Conservation (phyloP, 306 rosid species). For the Citrullus amarus region DNA sequence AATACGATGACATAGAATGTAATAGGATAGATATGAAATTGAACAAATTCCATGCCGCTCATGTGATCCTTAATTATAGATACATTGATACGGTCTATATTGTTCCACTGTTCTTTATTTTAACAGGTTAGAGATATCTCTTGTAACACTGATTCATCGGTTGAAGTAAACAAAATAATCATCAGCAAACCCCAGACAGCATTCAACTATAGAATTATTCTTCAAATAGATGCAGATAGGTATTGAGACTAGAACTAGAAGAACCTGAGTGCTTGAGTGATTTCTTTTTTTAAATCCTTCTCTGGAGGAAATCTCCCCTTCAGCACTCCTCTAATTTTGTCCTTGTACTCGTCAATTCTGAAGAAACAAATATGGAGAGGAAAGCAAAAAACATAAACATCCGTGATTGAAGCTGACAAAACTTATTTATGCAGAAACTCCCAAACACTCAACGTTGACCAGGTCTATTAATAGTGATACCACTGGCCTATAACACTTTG, state of each 20-base stretch:
- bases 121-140: background rate
- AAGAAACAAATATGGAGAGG: slow-evolving; percentile 13
- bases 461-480: background rate
- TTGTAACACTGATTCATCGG: background rate
- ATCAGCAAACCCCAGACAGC: background rate
- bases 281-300: slow-evolving; percentile 77
- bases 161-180: background rate
- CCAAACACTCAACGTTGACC: background rate
- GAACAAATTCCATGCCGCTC: background rate
- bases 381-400: slow-evolving; percentile 11
- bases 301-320: slow-evolving; percentile 85
- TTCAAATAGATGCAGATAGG: background rate
- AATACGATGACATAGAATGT: background rate
- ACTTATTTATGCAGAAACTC: background rate
- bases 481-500: background rate
- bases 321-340: slow-evolving; percentile 65
- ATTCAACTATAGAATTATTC: background rate
- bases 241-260: slow-evolving; percentile 13
- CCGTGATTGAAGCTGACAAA: slow-evolving; percentile 9
- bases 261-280: slow-evolving; percentile 60
- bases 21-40: background rate
- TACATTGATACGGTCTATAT: background rate
- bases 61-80: background rate
- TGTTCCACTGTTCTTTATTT: background rate
- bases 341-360: slow-evolving; percentile 71